Conservation (phyloP, 2,329 filamentous ascomycete genomes). For the Lecanoromycetidae sp. region DNA sequence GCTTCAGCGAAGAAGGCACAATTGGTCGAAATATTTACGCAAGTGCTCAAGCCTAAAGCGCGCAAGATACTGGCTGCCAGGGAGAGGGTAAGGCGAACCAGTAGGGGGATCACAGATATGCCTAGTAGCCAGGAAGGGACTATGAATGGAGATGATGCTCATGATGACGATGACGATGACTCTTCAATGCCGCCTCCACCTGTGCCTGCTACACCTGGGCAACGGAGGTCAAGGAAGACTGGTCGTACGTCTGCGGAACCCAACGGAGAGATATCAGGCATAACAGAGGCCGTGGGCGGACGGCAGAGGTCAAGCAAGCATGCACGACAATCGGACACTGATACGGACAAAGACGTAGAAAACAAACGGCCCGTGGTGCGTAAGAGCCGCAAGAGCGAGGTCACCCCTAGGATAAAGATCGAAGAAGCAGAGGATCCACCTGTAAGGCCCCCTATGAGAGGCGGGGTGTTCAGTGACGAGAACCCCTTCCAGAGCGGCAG, state of each 20-base stretch:
- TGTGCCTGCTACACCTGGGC: conserved; percentile 14
- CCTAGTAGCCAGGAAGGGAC: conserved; percentile 54
- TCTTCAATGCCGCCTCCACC: conserved; percentile 36
- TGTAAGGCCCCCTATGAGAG: conserved; percentile 22
- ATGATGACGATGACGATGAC: conserved; percentile 38
- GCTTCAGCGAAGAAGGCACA: conserved; percentile 84
- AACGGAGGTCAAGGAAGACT: conserved; percentile 15
- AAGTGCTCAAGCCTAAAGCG: conserved; percentile 65
- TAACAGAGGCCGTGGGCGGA: conserved; percentile 15
- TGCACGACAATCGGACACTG: conserved; percentile 21
- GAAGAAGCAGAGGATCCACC: conserved; percentile 27
- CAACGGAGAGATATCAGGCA: background rate
- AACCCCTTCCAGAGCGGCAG: conserved; percentile 89
- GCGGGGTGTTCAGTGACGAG: conserved; percentile 69
- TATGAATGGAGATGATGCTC: conserved; percentile 49
- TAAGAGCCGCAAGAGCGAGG: conserved; percentile 27
- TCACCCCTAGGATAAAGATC: conserved; percentile 24
- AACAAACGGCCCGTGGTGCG: conserved; percentile 8
- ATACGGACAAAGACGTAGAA: conserved; percentile 17
- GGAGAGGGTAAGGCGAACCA: conserved; percentile 71
- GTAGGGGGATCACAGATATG: conserved; percentile 65
- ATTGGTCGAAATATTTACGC: conserved; percentile 71
- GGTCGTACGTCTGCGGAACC: conserved; percentile 1
- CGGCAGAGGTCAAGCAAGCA: conserved; percentile 22
- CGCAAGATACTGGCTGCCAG: conserved; percentile 63